These are phyloP conservation scores for Metarhizium humberi DNA, from an alignment of 2,329 filamentous ascomycete genomes.

Conservation along the genomic window DNA sequence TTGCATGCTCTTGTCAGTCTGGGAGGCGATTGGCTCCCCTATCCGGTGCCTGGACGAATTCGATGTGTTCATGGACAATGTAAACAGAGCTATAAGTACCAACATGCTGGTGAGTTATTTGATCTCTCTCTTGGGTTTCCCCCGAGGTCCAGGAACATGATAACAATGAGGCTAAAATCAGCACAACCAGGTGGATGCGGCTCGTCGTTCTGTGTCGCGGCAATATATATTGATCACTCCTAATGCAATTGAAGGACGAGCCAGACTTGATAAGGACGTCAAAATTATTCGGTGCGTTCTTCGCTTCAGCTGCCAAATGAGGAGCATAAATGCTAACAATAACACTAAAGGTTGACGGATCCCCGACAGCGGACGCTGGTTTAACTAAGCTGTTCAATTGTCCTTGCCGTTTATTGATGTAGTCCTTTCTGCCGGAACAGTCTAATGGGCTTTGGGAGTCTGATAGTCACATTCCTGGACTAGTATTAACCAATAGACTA, in stretches of 20 bases:
- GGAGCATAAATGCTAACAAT: neutral
- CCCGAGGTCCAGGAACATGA: neutral
- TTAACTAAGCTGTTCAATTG: neutral
- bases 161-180: slow-evolving; percentile 3
- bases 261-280: slow-evolving; percentile 56
- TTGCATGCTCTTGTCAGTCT: slow-evolving; percentile 82
- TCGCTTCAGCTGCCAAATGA: neutral
- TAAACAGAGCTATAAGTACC: slow-evolving; percentile 88
- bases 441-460: neutral
- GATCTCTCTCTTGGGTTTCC: neutral
- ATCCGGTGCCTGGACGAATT: slow-evolving; percentile 95
- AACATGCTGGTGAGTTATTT: slow-evolving; percentile 69
- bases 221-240: slow-evolving; percentile 97
- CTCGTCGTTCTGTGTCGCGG: slow-evolving; percentile 74
- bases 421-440: too few species aligned
- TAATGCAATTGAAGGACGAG: slow-evolving; percentile 62
- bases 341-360: slow-evolving; percentile 40
- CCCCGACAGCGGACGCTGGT: slow-evolving; percentile 45
- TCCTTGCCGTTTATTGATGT: too few species aligned
- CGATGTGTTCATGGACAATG: slow-evolving; percentile 98
- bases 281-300: slow-evolving; percentile 60
- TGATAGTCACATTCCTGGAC: neutral
- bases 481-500: neutral
- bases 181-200: slow-evolving; percentile 61
- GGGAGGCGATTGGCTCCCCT: slow-evolving; percentile 96